These are phyloP conservation scores for Pascua guehoae DNA, from an alignment of 1,284 basidiomycete genomes.

Conservation along the genomic window DNA sequence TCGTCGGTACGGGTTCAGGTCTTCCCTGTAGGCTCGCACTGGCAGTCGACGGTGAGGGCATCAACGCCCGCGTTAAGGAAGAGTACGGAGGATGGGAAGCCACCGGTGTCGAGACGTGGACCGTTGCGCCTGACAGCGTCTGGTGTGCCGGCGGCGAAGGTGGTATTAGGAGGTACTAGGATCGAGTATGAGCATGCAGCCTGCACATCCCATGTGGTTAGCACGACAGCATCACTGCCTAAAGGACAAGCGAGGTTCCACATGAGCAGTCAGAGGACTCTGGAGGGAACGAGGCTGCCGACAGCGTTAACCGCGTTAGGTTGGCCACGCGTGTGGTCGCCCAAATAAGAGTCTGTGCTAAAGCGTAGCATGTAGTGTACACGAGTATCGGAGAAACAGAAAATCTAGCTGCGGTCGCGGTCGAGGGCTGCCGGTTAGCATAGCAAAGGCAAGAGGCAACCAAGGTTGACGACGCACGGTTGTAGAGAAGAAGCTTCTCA, in stretches of 20 bases:
- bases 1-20: slow-evolving; percentile 42
- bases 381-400: neutral
- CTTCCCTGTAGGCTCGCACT: slow-evolving; percentile 38
- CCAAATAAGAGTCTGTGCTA: neutral
- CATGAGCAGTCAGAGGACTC: too few species aligned
- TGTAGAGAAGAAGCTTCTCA: slow-evolving; percentile 92
- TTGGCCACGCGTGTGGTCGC: neutral
- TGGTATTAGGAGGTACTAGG: slow-evolving; percentile 35
- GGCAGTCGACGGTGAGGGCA: neutral
- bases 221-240: too few species aligned
- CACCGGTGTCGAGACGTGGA: slow-evolving; percentile 36
- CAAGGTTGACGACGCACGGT: slow-evolving; percentile 64
- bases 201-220: too few species aligned
- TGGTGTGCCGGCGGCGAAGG: slow-evolving; percentile 45
- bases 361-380: slow-evolving; percentile 15
- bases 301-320: too few species aligned
- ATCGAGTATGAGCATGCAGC: neutral
- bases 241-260: too few species aligned
- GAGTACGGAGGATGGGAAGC: slow-evolving; percentile 49
- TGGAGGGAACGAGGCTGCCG: too few species aligned
- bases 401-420: slow-evolving; percentile 17
- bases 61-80: slow-evolving; percentile 26
- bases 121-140: slow-evolving; percentile 27
- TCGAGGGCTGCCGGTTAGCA: slow-evolving; percentile 17
- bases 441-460: neutral